A percentile compares a stretch with the other conserved stretches of the same genome.
Conservation (phyloP, 805 yeast species). For the Maudiozyma pseudohumilis region DNA sequence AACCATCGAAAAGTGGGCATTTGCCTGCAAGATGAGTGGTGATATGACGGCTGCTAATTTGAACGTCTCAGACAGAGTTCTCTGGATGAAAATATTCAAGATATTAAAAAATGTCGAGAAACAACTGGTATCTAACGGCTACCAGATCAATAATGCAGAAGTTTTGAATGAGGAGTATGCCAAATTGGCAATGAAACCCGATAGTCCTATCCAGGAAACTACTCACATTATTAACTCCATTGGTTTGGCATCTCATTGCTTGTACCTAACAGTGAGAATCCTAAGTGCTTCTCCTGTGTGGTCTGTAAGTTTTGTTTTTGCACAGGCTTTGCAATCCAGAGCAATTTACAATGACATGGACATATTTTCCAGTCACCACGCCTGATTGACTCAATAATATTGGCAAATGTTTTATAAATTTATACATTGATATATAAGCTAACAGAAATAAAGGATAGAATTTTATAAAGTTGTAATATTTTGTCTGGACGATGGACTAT, state of each 20-base stretch:
- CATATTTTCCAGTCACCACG: neutral
- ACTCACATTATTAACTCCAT: constrained; percentile 39
- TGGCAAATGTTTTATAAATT: neutral
- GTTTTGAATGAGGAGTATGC: constrained; percentile 44
- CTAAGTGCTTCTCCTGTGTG: constrained; percentile 78
- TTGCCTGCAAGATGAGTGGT: constrained; percentile 9
- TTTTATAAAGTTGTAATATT: too few relatives aligned
- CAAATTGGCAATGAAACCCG: constrained; percentile 45
- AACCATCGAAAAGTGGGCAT: constrained; percentile 37
- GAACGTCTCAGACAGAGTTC: constrained; percentile 43
- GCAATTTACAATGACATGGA: constrained; percentile 31
- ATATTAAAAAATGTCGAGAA: constrained; percentile 52
- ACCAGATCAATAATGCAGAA: constrained; percentile 44
- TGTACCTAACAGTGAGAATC: constrained; percentile 62
- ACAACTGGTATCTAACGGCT: constrained; percentile 42
- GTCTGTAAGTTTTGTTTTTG: constrained; percentile 70
- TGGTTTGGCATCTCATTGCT: constrained; percentile 42
- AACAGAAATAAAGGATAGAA: too few relatives aligned
- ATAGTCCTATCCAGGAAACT: constrained; percentile 33
- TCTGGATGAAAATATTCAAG: constrained; percentile 57
- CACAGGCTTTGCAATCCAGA: constrained; percentile 65
- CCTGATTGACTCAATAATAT: too few relatives aligned
- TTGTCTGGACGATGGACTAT: too few relatives aligned
- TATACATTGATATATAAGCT: neutral
- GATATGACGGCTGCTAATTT: constrained; percentile 17